These are phyloP conservation scores for Tetragonia tetragonoides DNA, from an alignment of 148 eudicot species.

Conservation along the genomic window DNA sequence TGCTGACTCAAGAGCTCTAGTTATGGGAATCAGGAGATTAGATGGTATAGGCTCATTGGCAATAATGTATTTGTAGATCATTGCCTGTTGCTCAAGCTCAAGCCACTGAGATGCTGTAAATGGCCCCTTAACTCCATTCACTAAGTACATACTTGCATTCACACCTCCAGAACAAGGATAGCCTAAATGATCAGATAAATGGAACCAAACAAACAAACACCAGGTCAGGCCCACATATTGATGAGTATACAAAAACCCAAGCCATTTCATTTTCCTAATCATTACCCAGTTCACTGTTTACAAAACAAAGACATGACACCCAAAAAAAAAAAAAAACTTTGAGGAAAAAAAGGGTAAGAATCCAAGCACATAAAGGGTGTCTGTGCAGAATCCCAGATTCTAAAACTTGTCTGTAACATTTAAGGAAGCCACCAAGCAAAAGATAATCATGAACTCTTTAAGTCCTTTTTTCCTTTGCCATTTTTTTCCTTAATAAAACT, in stretches of 20 bases:
- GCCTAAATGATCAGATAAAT: not conserved
- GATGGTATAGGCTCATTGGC: slow-evolving; percentile 68
- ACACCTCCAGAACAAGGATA: slow-evolving; percentile 12
- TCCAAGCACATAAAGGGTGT: not conserved
- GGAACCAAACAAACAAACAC: not conserved
- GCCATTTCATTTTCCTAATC: not conserved
- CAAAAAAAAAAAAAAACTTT: not conserved
- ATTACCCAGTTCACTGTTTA: not conserved
- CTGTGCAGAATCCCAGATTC: slow-evolving; percentile 1
- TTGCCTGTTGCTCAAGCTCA: slow-evolving; percentile 73
- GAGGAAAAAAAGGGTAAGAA: not conserved
- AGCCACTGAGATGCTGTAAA: slow-evolving; percentile 70
- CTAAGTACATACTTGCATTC: slow-evolving; percentile 25
- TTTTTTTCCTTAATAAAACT: not conserved
- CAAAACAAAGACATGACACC: not conserved
- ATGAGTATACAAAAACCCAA: too few species aligned
- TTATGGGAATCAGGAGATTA: slow-evolving; percentile 48
- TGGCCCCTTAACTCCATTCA: slow-evolving; percentile 42
- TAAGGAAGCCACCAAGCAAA: slow-evolving; percentile 1
- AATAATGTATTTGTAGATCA: slow-evolving; percentile 59
- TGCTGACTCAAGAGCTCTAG: slow-evolving; percentile 48
- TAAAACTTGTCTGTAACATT: slow-evolving; percentile 13
- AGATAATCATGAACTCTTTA: not conserved
- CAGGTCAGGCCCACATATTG: not conserved
- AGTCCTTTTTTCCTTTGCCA: not conserved